Conservation (phyloP, 164 flowering plant genomes). For the Annona cherimola region DNA sequence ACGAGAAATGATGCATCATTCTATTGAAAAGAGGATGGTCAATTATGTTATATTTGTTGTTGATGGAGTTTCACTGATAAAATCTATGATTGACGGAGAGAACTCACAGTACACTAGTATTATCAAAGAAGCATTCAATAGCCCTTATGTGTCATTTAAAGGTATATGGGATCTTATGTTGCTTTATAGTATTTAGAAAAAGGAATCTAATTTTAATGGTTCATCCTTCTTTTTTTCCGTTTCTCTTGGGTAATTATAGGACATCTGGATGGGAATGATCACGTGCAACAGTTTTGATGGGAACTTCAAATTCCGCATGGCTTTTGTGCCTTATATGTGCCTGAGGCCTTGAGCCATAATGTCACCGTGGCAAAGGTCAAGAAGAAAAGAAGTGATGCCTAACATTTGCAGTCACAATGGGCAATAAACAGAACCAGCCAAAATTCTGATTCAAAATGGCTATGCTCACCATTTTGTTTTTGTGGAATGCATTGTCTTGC, state of each 20-base stretch:
- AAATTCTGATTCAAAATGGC: background rate
- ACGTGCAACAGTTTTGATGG: background rate
- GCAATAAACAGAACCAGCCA: background rate
- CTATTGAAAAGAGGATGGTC: conserved; percentile 38
- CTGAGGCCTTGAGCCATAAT: background rate
- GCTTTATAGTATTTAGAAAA: background rate
- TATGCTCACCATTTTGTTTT: too few relatives aligned
- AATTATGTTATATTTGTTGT: conserved; percentile 78
- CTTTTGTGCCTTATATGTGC: background rate
- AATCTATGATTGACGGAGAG: conserved; percentile 40
- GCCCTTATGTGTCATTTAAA: conserved; percentile 62
- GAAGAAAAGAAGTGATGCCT: background rate
- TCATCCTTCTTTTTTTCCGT: background rate
- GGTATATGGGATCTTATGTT: conserved; percentile 28
- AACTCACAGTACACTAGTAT: conserved; percentile 20
- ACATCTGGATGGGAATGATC: background rate
- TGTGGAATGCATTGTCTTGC: background rate
- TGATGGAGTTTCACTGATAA: conserved; percentile 54
- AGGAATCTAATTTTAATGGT: background rate
- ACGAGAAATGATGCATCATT: conserved; percentile 13
- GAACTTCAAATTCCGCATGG: background rate
- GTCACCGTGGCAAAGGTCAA: background rate
- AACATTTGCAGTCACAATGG: background rate
- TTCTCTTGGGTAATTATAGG: background rate
- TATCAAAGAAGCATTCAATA: conserved; percentile 36